These are phyloP conservation scores for Sphaceloma murrayae DNA, from an alignment of 2,329 filamentous ascomycete species.

Conservation along the genomic window DNA sequence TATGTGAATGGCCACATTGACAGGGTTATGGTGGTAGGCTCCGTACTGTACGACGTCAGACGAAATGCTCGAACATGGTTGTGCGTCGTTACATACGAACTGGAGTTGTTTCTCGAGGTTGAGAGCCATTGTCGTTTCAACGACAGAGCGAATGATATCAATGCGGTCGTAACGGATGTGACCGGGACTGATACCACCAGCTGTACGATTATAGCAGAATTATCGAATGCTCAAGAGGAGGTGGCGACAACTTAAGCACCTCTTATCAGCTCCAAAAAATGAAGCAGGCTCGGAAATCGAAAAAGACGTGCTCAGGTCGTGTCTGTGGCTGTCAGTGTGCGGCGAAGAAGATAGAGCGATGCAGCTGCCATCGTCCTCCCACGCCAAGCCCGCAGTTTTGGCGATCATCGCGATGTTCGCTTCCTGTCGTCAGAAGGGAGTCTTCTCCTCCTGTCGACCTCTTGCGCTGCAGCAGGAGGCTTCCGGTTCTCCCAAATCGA, in stretches of 20 bases:
- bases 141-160: too few species aligned
- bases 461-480: slow-evolving; percentile 12
- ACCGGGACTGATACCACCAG: too few species aligned
- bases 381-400: slow-evolving; percentile 11
- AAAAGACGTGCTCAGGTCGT: too few species aligned
- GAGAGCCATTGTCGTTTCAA: slow-evolving; percentile 43
- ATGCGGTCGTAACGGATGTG: too few species aligned
- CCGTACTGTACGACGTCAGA: slow-evolving; percentile 54
- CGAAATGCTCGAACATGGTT: too few species aligned
- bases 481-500: slow-evolving; percentile 5
- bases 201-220: too few species aligned
- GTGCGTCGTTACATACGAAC: slow-evolving; percentile 74
- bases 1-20: slow-evolving; percentile 73
- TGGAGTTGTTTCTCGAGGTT: slow-evolving; percentile 73
- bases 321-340: too few species aligned
- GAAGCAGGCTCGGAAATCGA: too few species aligned
- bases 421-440: neutral
- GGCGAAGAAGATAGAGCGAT: neutral
- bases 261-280: too few species aligned
- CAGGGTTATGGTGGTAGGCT: slow-evolving; percentile 67
- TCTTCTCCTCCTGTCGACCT: slow-evolving; percentile 12
- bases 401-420: neutral
- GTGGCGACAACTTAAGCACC: too few species aligned
- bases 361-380: slow-evolving; percentile 2
- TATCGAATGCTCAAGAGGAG: too few species aligned